Base-by-base conservation (phyloP, 441 rosid genomes). In the Daphne laureola region DNA sequence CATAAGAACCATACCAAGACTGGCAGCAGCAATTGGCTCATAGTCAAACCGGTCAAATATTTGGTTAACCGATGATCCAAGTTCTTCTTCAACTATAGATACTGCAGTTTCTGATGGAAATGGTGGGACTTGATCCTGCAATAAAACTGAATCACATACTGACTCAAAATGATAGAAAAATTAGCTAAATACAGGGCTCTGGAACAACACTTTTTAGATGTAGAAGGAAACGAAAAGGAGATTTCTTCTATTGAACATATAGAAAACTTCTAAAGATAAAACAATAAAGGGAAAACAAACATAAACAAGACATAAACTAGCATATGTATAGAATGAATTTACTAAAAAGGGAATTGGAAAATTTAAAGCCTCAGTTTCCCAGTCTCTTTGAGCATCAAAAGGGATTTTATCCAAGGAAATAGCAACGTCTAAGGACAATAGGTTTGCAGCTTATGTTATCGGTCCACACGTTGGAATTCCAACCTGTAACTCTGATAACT, bases 51-150 rank as follows among this genome's bases (percentile, higher is more conserved):
- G 73, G 54, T 93, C 91, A 44, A 93, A 93, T 45, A 82, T 55
- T 43, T 75, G 76, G 61, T 73, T 76, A 46, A 87, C 65, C 13
- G 90, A 80, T 45, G 66, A 85, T 75, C 99, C 95, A 69, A 93
- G 96, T 77, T 93, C 99, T 78, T 87, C 93, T 73, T 87, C 88
- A 61, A 90, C 82, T 62, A 83, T 90, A 18, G 86, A 69, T 49
- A 83, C 52, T 44, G 97, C 93, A 51, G 90, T 87, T 51, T 84
- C 88, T 16, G 99, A 90, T 59, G 99, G 78, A 63, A 93, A 93
- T 16, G 99, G 97, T 58, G 99, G 99, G 74, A 93, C 99, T 87
- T 90, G 96, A 82, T 93, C 99, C 97, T 93, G 73, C 62, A 78
- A 5, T 35, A 61, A 54, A 53, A 59, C 15, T 55, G 47, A 66